Evolutionary conservation across 2,329 filamentous ascomycete genomes (phyloP), one percentile per base, ranked within the genome.

Genomic region (Cercospora canescens): DNA sequence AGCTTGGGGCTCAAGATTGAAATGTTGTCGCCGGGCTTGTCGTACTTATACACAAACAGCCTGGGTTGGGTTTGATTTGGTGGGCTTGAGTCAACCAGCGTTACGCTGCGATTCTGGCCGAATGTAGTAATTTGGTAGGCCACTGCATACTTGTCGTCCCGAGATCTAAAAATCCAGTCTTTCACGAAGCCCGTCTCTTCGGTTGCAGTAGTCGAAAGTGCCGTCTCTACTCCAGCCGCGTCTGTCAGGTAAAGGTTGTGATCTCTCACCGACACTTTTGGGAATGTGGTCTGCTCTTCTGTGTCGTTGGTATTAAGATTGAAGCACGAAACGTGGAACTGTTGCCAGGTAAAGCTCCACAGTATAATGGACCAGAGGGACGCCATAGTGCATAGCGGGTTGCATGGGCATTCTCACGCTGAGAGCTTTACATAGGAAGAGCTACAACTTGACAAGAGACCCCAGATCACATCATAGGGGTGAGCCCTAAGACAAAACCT

Each of bases 131-230:
- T 8, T 6, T 60, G 64, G 41, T 32, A 66, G 50, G 26, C 64
- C 48, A 66, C 41, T 14, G 34, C 64, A 37, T 57, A 66, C 16
- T 62, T 66, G 41, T 50, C 34, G 24, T 66, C 64, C 8, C 14
- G 18, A 18, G 59, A 66, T 3, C 34, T 39, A 28, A 30, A 35
- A 21, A 65, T 50, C 1, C 34, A 37, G 1, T 32, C 12, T 8
- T 16, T 35, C 9, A 37, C 50, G 37, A 58, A 65, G 52, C 16
- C n/a, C 9, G 32, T 41, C 2, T 54, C 32, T 2, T 41, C 52
- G 2, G 14, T 59, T 6, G 50, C 59, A 6, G 7, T n/a, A 4
- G 18, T 58, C n/a, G 59, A 55, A 8, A 66, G 64, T 24, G 60
- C 55, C 6, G 59, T 66, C 18, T 66, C 54, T 39, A 26, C n/a